These are phyloP conservation scores for Pyrenula massariospora DNA, from an alignment of 495 filamentous ascomycete genomes.

Conservation along the genomic window DNA sequence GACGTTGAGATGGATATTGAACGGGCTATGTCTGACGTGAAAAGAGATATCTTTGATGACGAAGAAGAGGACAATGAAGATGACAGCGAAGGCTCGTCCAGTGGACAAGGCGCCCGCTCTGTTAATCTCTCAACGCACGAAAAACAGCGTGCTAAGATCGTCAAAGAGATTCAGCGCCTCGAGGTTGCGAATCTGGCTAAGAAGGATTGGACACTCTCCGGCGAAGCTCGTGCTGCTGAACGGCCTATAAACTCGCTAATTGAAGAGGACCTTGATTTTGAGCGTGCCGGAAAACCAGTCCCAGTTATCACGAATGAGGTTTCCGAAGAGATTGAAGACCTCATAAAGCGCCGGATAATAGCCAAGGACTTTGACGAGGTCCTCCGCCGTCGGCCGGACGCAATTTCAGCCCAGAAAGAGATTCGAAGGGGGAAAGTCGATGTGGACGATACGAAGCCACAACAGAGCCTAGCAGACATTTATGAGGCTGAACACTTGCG, in stretches of 20 bases:
- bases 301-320: slow-evolving; percentile 91
- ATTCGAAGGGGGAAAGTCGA: slow-evolving; percentile 60
- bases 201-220: slow-evolving; percentile 79
- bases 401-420: slow-evolving; percentile 38
- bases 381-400: slow-evolving; percentile 65
- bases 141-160: slow-evolving; percentile 70
- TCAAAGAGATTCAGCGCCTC: slow-evolving; percentile 79
- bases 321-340: slow-evolving; percentile 81
- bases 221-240: slow-evolving; percentile 74
- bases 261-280: slow-evolving; percentile 92
- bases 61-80: slow-evolving; percentile 41
- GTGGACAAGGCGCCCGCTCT: slow-evolving; percentile 29
- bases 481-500: slow-evolving; percentile 89
- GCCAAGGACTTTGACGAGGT: slow-evolving; percentile 90
- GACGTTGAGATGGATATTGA: slow-evolving; percentile 54
- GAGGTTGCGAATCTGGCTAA: slow-evolving; percentile 86
- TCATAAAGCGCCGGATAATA: slow-evolving; percentile 89
- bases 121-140: slow-evolving; percentile 66
- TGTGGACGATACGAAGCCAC: slow-evolving; percentile 75
- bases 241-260: slow-evolving; percentile 84
- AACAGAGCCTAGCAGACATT: slow-evolving; percentile 78
- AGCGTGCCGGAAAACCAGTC: slow-evolving; percentile 88
- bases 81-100: slow-evolving; percentile 23
- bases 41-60: slow-evolving; percentile 87
- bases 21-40: slow-evolving; percentile 80